phyloP scores from a whole-genome alignment of 2,329 filamentous ascomycete genomes.

The Aureobasidium sp. region DNA sequence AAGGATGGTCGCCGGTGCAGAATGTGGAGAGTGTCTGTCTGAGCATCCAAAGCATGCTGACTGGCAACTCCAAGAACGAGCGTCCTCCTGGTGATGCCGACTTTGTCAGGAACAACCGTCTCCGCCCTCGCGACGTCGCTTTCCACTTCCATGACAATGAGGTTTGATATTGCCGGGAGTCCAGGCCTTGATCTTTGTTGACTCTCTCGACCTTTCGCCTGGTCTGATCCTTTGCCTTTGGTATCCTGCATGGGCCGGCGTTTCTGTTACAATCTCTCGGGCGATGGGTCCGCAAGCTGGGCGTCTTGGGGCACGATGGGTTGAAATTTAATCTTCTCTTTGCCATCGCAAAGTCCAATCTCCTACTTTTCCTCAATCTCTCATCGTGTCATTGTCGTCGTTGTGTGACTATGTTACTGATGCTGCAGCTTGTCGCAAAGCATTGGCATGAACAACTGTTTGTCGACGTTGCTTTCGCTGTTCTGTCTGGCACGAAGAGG shows the following conservation, averaged over 20 bases:
- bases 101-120: conserved; percentile 73
- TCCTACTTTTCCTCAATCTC: too few relatives aligned
- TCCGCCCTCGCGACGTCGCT: conserved; percentile 77
- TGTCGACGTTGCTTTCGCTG: too few relatives aligned
- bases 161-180: conserved; percentile 26
- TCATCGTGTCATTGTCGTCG: too few relatives aligned
- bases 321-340: too few relatives aligned
- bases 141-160: conserved; percentile 90
- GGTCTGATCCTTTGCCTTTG: not conserved
- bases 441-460: too few relatives aligned
- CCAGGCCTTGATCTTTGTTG: not conserved
- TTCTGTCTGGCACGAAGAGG: too few relatives aligned
- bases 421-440: too few relatives aligned
- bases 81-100: conserved; percentile 82
- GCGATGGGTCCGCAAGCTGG: not conserved
- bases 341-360: too few relatives aligned
- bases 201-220: too few relatives aligned
- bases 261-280: not conserved
- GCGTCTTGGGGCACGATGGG: not conserved
- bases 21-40: conserved; percentile 96
- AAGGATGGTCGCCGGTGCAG: conserved; percentile 94
- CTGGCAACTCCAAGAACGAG: conserved; percentile 86
- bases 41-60: conserved; percentile 96
- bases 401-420: too few relatives aligned
- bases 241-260: not conserved